Evolutionary conservation across 1,139 yeast species (phyloP), one percentile per base, ranked within the genome.

Genomic region (Sugiyamaella castrensis): DNA sequence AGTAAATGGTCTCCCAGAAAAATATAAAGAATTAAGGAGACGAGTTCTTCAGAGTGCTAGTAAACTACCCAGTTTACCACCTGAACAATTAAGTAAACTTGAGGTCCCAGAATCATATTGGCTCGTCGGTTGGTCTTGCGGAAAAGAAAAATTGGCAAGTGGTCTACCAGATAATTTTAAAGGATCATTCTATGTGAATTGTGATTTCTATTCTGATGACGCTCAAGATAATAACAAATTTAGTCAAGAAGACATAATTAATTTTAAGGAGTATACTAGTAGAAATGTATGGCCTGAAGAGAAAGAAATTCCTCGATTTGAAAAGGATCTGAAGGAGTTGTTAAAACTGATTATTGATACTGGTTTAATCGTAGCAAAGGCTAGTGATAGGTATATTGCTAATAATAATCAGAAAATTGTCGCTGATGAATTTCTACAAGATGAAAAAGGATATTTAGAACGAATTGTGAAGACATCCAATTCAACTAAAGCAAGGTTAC

Each of bases 101-200:
- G 84, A 80, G 58, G 67, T 69, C 29, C 76, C 76, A 24, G 81
- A 77, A 32, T 69, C 73, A 0, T 63, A 60, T 44, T 81, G 82
- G 78, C 64, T 80, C 5, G 75, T 78, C 0, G 87, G 86, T 0
- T 81, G 86, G 86, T 80, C 85, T n/a, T 65, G 80, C 41, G 86
- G 86, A 0, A 76, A 75, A 50, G 86, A 81, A 57, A 72, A 65
- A 40, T 69, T 81, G 34, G 59, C 57, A 9, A 60, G 65, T 37
- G 71, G 71, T 16, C 53, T 53, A 38, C 80, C 80, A 0, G 86
- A 81, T 58, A 65, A 58, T 41, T 68, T 73, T 48, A 81, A 81
- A 57, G 87, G 86, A 2, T 79, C 84, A 1, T 81, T 67, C 59
- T 81, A 81, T 57, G 73, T 78, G 47, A 81, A 81, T 58, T 80